Evolutionary conservation across 1,284 basidiomycete genomes (phyloP), one percentile per base, ranked within the genome.

Genomic region (Singerocomus inundabilis): DNA sequence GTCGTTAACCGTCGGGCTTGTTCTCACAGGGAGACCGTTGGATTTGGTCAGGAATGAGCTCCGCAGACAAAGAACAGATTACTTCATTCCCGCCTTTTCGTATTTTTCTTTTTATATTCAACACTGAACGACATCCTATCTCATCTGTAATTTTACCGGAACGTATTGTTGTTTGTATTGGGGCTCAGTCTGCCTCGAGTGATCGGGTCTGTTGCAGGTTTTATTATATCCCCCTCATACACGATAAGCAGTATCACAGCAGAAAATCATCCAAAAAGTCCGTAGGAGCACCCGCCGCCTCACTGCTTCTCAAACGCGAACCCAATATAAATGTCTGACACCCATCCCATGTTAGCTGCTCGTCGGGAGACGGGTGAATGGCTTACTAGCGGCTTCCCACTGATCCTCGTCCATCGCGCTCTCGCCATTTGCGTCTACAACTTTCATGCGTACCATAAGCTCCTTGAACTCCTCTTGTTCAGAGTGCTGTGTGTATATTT

Each of bases 301-400:
- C 62, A 80, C 7, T 74, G 70, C 70, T 91, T 91, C 62, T 85
- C 79, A 59, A 93, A 85, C 5, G 88, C 91, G 60, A 93, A 93
- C 2, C 83, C 89, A 57, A 91, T 79, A 61, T 93, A 93, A 45
- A 93, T 79, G 63, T 91, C 91, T 93, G 60, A 33, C 13, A 7
- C 21, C 46, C 21, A 15, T 16, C 29, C 30, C 51, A 2, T 63
- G 31, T 3, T 21, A 24, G 49, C 33, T 42, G 52, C 37, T 28
- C 40, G 30, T 36, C 44, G 4, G 18, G 5, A 4, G 9, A 21
- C 24, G 4, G 13, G 18, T 5, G 7, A 44, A 32, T 2, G 21
- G 83, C 93, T 72, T 69, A 97, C 94, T 96, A 15, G 93, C 91
- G 55, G 94, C 94, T 62, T 96, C 93, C 91, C 94, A 96, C 69